phyloP scores from a whole-genome alignment of 2,329 filamentous ascomycete genomes.

The Trichoderma sp. region DNA sequence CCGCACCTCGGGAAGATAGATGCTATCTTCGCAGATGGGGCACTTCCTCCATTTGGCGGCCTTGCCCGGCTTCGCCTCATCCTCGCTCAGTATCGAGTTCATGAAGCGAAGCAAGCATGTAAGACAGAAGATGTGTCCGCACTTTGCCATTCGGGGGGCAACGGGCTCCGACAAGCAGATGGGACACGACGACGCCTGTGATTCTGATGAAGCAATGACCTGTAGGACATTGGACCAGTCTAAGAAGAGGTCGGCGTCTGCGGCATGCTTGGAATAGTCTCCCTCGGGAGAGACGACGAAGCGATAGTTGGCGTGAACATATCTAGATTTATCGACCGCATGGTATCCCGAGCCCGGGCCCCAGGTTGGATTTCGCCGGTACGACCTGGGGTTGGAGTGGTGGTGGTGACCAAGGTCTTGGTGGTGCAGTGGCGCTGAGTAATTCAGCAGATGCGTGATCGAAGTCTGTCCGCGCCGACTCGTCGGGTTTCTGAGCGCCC shows the following conservation, averaged over 20 bases:
- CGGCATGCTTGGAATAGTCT: constrained; percentile 75
- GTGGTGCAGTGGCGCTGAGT: constrained; percentile 71
- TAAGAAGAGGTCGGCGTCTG: constrained; percentile 83
- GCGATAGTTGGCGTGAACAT: constrained; percentile 91
- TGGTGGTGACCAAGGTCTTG: constrained; percentile 48
- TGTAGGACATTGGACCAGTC: constrained; percentile 91
- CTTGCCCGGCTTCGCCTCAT: constrained; percentile 66
- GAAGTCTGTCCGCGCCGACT: constrained; percentile 88
- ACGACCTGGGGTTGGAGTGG: constrained; percentile 48
- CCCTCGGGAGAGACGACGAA: constrained; percentile 87
- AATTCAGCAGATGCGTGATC: constrained; percentile 95
- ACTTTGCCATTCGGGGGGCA: constrained; percentile 93
- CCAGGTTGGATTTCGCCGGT: constrained; percentile 74
- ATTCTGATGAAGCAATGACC: constrained; percentile 84
- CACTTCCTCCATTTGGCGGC: constrained; percentile 88
- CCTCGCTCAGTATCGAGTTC: constrained; percentile 73
- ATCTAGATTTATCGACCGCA: constrained; percentile 85
- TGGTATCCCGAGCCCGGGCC: constrained; percentile 87
- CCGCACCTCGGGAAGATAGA: constrained; percentile 87
- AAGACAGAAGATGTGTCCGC: constrained; percentile 94
- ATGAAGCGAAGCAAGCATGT: constrained; percentile 94
- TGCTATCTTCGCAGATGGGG: constrained; percentile 88
- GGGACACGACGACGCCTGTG: constrained; percentile 84
- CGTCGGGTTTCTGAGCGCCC: constrained; percentile 56
- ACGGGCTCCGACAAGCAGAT: constrained; percentile 93